These are phyloP conservation scores for Aspergillus neotritici DNA, from an alignment of 2,329 filamentous ascomycete genomes.

Conservation along the genomic window DNA sequence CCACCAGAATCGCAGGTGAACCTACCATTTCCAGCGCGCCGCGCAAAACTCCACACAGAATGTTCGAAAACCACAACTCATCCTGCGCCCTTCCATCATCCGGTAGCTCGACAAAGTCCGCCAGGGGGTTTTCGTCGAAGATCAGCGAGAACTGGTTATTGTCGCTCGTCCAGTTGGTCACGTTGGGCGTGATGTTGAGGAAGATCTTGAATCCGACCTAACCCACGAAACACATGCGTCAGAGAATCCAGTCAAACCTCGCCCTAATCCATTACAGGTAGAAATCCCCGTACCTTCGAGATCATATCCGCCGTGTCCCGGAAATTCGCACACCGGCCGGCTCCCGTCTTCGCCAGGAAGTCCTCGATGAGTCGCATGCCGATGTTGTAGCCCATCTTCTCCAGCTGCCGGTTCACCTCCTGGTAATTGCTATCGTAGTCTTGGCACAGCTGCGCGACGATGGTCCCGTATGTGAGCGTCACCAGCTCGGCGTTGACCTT, in stretches of 20 bases:
- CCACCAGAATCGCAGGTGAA: constrained; percentile 49
- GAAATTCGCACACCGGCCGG: constrained; percentile 84
- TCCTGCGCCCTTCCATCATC: constrained; percentile 94
- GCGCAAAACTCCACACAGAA: constrained; percentile 85
- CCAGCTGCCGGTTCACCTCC: constrained; percentile 95
- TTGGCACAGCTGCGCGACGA: constrained; percentile 92
- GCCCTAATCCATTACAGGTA: background rate
- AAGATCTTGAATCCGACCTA: constrained; percentile 99
- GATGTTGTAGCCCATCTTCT: constrained; percentile 99
- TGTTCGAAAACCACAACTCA: constrained; percentile 97
- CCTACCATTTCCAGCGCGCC: constrained; percentile 91
- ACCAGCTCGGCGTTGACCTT: constrained; percentile 98
- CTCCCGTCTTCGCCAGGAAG: constrained; percentile 92
- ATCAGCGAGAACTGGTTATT: constrained; percentile 94
- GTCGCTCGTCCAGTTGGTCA: constrained; percentile 94
- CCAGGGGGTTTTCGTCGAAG: constrained; percentile 94
- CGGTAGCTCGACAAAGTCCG: constrained; percentile 94
- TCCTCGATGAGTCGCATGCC: constrained; percentile 93
- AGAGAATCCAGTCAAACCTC: background rate
- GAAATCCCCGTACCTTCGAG: constrained; percentile 60
- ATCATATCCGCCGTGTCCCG: constrained; percentile 96
- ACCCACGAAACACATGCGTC: constrained; percentile 6
- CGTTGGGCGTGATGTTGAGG: constrained; percentile 86
- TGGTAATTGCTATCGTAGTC: constrained; percentile 92
- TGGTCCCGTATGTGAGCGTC: constrained; percentile 94